Base-by-base conservation (phyloP, 106 monocot genomes). In the Allium sativum region DNA sequence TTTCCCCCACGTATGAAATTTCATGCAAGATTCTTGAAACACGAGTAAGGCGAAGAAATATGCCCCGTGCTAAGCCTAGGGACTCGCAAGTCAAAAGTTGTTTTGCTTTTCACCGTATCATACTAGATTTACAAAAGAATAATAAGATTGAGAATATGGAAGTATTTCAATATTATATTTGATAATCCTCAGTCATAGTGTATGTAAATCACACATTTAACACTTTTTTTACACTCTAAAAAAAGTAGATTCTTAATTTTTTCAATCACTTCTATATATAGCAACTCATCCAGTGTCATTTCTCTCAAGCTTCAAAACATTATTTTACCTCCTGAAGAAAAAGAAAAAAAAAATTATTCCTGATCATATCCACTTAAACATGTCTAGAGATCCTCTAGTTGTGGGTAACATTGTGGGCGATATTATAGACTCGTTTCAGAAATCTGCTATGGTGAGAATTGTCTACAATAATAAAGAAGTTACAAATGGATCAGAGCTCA, bases 311-410 rank as follows among this genome's bases (percentile, higher is more conserved):
- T 55, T 9, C 18, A 55, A 55, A 2, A 55, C 9, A 13, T 55
- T 17, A 55, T 15, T 55, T 31, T 5, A 31, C 31, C 5, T 31
- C 4, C 31, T 31, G 31, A 31, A n/a, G n/a, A n/a, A n/a, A n/a
- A n/a, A n/a, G n/a, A n/a, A n/a, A n/a, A n/a, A n/a, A 31, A 55
- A 9, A 13, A 9, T 55, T 16, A 55, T 19, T 17, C 4, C 9
- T 55, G 0, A 2, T 55, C 9, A 9, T 55, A 55, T 10, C n/a
- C 14, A 55, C n/a, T 55, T 55, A 19, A 55, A 15, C 14, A 75
- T 80, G 76, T 76, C 76, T 12, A 84, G 84, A 59, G 85, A 90
- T 72, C 89, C 89, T 9, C 66, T 85, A 8, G 89, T 85, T 5
- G 46, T 90, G 7, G 85, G 89, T 0, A 51, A 68, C 18, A 74